A percentile compares a stretch with the other conserved stretches of the same genome.
These are phyloP conservation scores for Guadua angustifolia DNA, from an alignment of 176 grass and related monocot genomes.

Conservation along the genomic window DNA sequence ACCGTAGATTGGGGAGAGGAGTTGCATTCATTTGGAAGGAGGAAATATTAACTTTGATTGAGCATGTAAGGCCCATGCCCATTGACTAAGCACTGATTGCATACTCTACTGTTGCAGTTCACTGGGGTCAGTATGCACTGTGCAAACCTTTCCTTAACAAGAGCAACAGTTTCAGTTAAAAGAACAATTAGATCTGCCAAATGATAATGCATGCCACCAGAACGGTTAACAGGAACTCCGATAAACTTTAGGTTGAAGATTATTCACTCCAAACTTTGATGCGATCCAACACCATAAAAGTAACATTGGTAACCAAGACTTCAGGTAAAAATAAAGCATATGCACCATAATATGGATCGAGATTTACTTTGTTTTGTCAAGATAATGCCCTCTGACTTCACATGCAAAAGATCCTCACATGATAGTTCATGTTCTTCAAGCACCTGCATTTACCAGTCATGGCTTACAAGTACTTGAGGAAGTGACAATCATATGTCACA, in stretches of 20 bases:
- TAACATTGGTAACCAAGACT: conserved; percentile 16
- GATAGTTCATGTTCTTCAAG: conserved; percentile 70
- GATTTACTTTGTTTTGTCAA: conserved; percentile 84
- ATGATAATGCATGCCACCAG: conserved; percentile 27
- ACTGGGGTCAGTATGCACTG: conserved; percentile 24
- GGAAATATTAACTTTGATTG: conserved; percentile 24
- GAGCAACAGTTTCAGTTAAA: conserved; percentile 5
- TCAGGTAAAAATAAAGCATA: conserved; percentile 36
- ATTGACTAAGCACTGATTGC: not conserved
- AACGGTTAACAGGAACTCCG: not conserved
- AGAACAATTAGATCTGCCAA: conserved; percentile 17
- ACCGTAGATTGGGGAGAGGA: conserved; percentile 18
- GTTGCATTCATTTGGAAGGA: conserved; percentile 26
- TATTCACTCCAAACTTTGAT: conserved; percentile 5
- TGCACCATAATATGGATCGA: conserved; percentile 25
- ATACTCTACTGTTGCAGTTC: conserved; percentile 6
- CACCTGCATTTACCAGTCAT: conserved; percentile 59
- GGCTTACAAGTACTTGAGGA: conserved; percentile 28
- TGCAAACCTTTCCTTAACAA: conserved; percentile 7
- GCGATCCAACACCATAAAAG: conserved; percentile 23
- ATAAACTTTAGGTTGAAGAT: conserved; percentile 11
- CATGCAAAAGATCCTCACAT: conserved; percentile 78
- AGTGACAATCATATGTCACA: conserved; percentile 31
- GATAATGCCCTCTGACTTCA: conserved; percentile 72
- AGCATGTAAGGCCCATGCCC: not conserved